phyloP scores from a whole-genome alignment of 306 rosid species.

The Cicer arietinum region DNA sequence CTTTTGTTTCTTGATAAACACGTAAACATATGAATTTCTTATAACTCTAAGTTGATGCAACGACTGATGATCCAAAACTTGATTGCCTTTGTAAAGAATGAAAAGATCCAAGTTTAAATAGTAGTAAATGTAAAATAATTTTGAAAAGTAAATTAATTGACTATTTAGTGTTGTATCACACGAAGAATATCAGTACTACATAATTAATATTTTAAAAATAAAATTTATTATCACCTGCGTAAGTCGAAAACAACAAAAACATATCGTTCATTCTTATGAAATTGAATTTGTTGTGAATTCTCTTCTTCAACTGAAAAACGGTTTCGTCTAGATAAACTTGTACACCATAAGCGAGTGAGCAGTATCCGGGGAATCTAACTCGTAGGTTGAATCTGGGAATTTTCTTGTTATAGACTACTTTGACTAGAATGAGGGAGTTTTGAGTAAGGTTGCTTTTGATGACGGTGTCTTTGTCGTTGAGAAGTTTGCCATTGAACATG shows the following conservation, averaged over 20 bases:
- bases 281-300: not conserved
- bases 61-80: too few species aligned
- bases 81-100: too few species aligned
- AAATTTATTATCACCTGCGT: not conserved
- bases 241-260: not conserved
- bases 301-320: constrained; percentile 4
- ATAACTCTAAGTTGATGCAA: too few species aligned
- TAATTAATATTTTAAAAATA: too few species aligned
- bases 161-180: too few species aligned
- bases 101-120: too few species aligned
- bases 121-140: too few species aligned
- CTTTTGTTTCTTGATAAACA: too few species aligned
- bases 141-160: too few species aligned
- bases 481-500: constrained; percentile 58
- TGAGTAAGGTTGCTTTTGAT: not conserved
- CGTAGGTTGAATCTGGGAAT: not conserved
- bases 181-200: too few species aligned
- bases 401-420: not conserved
- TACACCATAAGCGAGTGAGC: not conserved
- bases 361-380: not conserved
- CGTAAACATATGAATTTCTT: too few species aligned
- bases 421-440: not conserved
- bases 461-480: constrained; percentile 10
- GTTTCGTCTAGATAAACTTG: not conserved
- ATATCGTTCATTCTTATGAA: not conserved